phyloP scores from a whole-genome alignment of 805 yeast genomes.

The Cyberlindnera xylosilytica region DNA sequence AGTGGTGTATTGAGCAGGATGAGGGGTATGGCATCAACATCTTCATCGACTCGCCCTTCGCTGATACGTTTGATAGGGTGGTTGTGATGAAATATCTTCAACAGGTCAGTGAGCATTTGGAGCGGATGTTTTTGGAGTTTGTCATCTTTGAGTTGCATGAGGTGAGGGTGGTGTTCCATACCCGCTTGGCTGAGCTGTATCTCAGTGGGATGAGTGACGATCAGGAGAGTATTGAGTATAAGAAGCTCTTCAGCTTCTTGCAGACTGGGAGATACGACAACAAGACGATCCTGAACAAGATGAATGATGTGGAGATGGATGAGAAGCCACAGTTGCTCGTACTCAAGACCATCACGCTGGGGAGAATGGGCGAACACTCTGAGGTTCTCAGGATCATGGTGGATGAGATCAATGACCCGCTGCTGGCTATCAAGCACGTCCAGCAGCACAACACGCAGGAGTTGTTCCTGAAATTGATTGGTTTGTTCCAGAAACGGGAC shows the following conservation, averaged over 20 bases:
- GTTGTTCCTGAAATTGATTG: conserved; percentile 39
- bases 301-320: background rate
- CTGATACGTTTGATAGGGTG: conserved; percentile 53
- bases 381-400: conserved; percentile 61
- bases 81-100: conserved; percentile 53
- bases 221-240: conserved; percentile 22
- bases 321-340: conserved; percentile 25
- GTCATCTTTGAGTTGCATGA: conserved; percentile 41
- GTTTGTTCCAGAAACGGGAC: conserved; percentile 33
- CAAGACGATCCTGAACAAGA: conserved; percentile 28
- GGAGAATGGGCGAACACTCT: conserved; percentile 56
- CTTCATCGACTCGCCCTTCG: conserved; percentile 61
- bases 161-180: conserved; percentile 36
- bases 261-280: conserved; percentile 32
- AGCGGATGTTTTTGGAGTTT: conserved; percentile 51
- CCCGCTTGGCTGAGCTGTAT: conserved; percentile 44
- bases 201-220: conserved; percentile 28
- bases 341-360: conserved; percentile 55
- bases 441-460: conserved; percentile 34
- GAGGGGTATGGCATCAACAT: conserved; percentile 41
- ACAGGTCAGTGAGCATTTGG: conserved; percentile 27
- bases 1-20: conserved; percentile 44
- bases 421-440: conserved; percentile 48
- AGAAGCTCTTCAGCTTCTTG: conserved; percentile 34
- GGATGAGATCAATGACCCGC: conserved; percentile 52